A percentile compares a stretch with the other conserved stretches of the same genome.
Evolutionary conservation across 352 stramenopile species (phyloP).

Genomic region (Phytopythium oedochilum): DNA sequence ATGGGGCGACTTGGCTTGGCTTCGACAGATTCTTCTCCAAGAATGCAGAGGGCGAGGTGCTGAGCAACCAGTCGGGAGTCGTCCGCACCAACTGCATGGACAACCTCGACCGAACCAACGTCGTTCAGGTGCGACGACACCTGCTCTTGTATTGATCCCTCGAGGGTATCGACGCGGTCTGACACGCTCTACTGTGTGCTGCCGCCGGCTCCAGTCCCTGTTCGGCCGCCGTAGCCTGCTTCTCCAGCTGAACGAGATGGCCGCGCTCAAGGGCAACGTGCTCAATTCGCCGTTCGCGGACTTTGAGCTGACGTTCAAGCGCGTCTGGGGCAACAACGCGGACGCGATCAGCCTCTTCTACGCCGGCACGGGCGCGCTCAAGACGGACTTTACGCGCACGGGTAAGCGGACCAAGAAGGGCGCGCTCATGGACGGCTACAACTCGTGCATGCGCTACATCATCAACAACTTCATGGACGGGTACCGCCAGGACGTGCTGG

Average conservation of each 20-base stretch:
- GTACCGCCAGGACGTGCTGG: slow-evolving; percentile 91
- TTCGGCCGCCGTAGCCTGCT: slow-evolving; percentile 89
- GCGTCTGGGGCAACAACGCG: slow-evolving; percentile 95
- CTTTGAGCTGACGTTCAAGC: slow-evolving; percentile 79
- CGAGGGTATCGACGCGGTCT: neutral
- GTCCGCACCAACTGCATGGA: slow-evolving; percentile 99
- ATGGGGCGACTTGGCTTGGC: too few species aligned
- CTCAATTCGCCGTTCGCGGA: slow-evolving; percentile 57
- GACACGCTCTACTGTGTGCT: neutral
- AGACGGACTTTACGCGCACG: too few species aligned
- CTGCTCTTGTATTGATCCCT: neutral
- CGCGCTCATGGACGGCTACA: slow-evolving; percentile 92
- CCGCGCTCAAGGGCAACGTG: slow-evolving; percentile 64
- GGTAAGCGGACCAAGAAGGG: slow-evolving; percentile 91
- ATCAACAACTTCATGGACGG: slow-evolving; percentile 96
- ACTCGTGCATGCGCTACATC: slow-evolving; percentile 93
- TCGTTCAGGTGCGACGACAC: slow-evolving; percentile 44
- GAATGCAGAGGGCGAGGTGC: slow-evolving; percentile 32
- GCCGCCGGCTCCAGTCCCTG: slow-evolving; percentile 73
- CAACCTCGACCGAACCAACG: slow-evolving; percentile 94
- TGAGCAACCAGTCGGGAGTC: slow-evolving; percentile 86
- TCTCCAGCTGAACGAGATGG: slow-evolving; percentile 71
- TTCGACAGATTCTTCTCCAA: slow-evolving; percentile 53
- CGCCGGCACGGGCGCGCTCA: slow-evolving; percentile 92
- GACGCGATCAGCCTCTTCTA: slow-evolving; percentile 94